Evolutionary conservation across 2,329 filamentous ascomycete species (phyloP).

Genomic region (Zymoseptoria brevis): DNA sequence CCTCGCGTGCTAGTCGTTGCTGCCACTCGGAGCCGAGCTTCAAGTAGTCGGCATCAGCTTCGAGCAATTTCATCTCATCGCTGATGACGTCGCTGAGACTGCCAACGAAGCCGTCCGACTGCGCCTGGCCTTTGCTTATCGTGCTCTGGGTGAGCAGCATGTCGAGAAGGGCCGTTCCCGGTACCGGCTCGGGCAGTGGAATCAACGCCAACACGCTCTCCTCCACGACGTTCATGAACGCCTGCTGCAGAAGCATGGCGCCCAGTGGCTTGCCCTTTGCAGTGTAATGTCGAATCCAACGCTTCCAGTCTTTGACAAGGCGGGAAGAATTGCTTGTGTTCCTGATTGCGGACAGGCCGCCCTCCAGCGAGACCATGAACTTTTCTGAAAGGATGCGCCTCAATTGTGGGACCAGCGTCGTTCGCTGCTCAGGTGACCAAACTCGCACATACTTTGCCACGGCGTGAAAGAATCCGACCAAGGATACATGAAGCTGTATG

Average conservation of each 20-base stretch:
- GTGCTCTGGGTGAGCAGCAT: conserved; percentile 29
- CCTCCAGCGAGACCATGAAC: conserved; percentile 80
- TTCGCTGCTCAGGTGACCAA: conserved; percentile 67
- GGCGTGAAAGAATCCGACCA: conserved; percentile 86
- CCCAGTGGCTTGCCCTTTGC: conserved; percentile 72
- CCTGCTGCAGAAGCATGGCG: conserved; percentile 82
- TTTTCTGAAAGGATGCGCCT: conserved; percentile 70
- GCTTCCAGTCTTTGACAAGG: conserved; percentile 75
- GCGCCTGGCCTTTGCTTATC: conserved; percentile 5
- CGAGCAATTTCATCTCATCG: conserved; percentile 77
- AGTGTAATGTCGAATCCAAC: conserved; percentile 75
- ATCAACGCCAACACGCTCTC: conserved; percentile 23
- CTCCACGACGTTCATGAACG: conserved; percentile 73
- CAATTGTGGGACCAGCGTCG: conserved; percentile 64
- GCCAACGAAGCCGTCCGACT: conserved; percentile 40
- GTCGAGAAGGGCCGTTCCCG: conserved; percentile 17
- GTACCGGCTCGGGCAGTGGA: conserved; percentile 12
- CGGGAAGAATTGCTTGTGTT: conserved; percentile 63
- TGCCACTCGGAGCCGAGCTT: conserved; percentile 79
- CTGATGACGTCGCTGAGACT: conserved; percentile 63
- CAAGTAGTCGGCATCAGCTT: conserved; percentile 84
- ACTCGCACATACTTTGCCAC: conserved; percentile 70
- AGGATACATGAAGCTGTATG: conserved; percentile 69
- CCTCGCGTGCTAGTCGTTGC: conserved; percentile 74
- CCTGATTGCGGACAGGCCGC: conserved; percentile 80